Conservation (phyloP, 352 stramenopile genomes). For the Globisporangium spiculum region DNA sequence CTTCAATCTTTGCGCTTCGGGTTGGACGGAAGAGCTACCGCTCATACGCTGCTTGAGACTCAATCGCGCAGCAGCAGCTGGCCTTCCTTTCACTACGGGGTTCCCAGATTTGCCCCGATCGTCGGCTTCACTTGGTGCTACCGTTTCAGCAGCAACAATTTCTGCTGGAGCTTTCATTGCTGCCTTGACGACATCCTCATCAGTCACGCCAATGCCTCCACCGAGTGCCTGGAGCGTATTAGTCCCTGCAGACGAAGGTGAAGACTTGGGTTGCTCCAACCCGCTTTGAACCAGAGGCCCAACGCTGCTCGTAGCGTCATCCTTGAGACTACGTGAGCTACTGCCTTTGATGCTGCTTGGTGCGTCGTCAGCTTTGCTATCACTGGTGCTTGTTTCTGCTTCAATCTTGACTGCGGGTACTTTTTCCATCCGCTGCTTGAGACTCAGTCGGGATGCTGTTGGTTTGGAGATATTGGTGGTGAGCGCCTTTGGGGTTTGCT, state of each 20-base stretch:
- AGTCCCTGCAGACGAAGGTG: neutral
- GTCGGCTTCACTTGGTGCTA: neutral
- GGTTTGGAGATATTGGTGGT: neutral
- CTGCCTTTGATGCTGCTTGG: neutral
- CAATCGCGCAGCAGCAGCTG: neutral
- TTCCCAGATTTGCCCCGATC: neutral
- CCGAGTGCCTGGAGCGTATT: neutral
- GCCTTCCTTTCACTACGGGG: neutral
- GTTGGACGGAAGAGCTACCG: neutral
- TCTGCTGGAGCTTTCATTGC: too few species aligned
- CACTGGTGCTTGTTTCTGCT: neutral
- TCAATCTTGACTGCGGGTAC: neutral
- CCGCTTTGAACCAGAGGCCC: neutral
- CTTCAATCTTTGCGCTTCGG: neutral
- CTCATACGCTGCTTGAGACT: slow-evolving; percentile 9
- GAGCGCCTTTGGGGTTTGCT: neutral
- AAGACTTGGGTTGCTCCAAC: neutral
- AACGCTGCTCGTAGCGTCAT: neutral
- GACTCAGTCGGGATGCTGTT: neutral
- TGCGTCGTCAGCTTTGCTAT: neutral
- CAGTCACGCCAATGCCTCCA: neutral
- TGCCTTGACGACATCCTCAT: too few species aligned
- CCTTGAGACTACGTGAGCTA: neutral
- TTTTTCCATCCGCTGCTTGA: neutral
- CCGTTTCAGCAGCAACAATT: too few species aligned